Evolutionary conservation across 176 grass and related monocot species (phyloP).

Genomic region (Phoenix roebelenii): DNA sequence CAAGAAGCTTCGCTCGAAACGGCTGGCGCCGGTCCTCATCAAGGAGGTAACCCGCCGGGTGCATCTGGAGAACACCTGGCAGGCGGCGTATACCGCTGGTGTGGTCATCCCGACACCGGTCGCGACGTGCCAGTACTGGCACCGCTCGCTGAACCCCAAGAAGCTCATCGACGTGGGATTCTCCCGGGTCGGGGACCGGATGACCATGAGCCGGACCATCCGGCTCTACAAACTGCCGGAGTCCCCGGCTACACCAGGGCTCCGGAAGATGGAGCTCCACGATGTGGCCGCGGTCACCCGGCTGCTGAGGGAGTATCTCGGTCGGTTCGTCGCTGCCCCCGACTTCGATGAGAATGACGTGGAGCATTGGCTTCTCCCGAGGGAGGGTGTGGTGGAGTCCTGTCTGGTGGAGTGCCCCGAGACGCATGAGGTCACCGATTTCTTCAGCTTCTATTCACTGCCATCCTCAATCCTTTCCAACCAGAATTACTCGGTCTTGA

Average conservation of each 20-base stretch:
- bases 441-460: slow-evolving; percentile 93
- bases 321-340: slow-evolving; percentile 53
- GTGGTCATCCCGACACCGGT: slow-evolving; percentile 86
- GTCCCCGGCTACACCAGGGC: slow-evolving; percentile 60
- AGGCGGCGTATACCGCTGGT: slow-evolving; percentile 92
- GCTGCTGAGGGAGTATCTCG: slow-evolving; percentile 64
- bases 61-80: slow-evolving; percentile 95
- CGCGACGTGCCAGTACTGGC: slow-evolving; percentile 95
- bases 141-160: slow-evolving; percentile 86
- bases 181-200: slow-evolving; percentile 73
- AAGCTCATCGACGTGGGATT: slow-evolving; percentile 99
- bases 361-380: slow-evolving; percentile 89
- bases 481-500: slow-evolving; percentile 63
- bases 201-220: slow-evolving; percentile 97
- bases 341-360: slow-evolving; percentile 96
- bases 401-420: slow-evolving; percentile 91
- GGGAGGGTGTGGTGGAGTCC: slow-evolving; percentile 78
- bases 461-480: slow-evolving; percentile 85
- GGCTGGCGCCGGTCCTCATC: slow-evolving; percentile 93
- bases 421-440: slow-evolving; percentile 91
- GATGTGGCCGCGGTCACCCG: slow-evolving; percentile 84
- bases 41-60: slow-evolving; percentile 92
- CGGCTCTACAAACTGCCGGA: slow-evolving; percentile 91
- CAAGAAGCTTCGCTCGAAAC: slow-evolving; percentile 99
- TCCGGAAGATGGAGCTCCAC: slow-evolving; percentile 81